Base-by-base conservation (phyloP, 192 early-diverging fungal species). In the Chytriomyces confervae region DNA sequence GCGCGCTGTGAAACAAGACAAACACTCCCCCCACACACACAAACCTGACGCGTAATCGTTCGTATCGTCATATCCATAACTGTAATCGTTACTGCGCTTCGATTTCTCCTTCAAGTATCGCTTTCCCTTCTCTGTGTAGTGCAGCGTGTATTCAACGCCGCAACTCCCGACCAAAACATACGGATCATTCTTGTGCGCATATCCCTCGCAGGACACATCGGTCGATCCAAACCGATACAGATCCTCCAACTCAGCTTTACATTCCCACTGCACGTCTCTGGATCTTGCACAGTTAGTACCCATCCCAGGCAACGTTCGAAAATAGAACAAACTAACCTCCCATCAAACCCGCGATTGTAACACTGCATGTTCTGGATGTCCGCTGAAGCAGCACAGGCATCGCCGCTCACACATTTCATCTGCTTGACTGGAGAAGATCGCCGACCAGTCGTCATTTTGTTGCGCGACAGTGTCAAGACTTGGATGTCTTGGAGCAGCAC, bases 181-280 rank as follows among this genome's bases (percentile, higher is more conserved):
- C 24, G 77, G 76, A 66, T 87, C 86, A 20, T 85, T 81, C 10
- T 65, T 62, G 63, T 83, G 61, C 23, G 64, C 62, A 61, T 84
- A 87, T 36, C 86, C 86, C 69, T 87, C 86, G 69, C 86, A 87
- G 18, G 75, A 76, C 18, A 87, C 86, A 18, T 72, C 80, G 20
- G 86, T 87, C 7, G 69, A 74, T 45, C 86, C 82, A 10, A 87
- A 70, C 10, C 73, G 65, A 64, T 80, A 82, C 50, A 66, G 29
- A 50, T 84, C 74, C 45, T 85, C 80, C 57, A 87, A 57, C 69
- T 87, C 82, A 10, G 84, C 80, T n/a, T 76, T 61, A 61, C 86
- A 87, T 62, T 76, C 46, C 86, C 86, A 87, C 65, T 84, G 80
- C 20, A 81, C 70, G 45, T 83, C 79, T 7, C 79, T 50, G 45